Conservation (phyloP, 768 basidiomycete genomes). For the Aureoboletus auriporus region DNA sequence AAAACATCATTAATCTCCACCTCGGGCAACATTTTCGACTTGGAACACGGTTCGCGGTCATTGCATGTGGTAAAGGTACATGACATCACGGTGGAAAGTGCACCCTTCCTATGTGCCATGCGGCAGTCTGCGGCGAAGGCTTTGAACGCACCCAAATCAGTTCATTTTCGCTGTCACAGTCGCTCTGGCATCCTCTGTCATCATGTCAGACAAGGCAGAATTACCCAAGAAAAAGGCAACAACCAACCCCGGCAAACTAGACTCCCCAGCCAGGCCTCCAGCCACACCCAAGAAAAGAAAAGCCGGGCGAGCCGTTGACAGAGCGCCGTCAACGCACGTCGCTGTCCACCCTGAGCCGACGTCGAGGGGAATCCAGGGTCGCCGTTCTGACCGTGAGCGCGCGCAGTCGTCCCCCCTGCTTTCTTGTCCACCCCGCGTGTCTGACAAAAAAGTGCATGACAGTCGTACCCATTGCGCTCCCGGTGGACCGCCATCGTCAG, state of each 20-base stretch:
- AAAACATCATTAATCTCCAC: constrained; percentile 28
- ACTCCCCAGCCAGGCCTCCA: constrained; percentile 13
- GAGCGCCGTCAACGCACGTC: constrained; percentile 11
- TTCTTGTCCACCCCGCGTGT: not conserved
- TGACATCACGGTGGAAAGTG: too few species aligned
- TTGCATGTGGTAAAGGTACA: too few species aligned
- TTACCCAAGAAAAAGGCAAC: constrained; percentile 21
- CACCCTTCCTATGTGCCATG: constrained; percentile 3
- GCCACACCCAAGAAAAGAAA: constrained; percentile 27
- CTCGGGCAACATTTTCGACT: constrained; percentile 3
- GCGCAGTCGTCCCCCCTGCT: not conserved
- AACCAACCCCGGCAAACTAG: constrained; percentile 10
- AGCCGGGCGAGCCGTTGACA: constrained; percentile 12
- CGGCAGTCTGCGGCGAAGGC: constrained; percentile 17
- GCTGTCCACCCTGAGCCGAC: constrained; percentile 11
- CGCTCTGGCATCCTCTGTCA: constrained; percentile 4
- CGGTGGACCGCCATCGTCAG: constrained; percentile 24
- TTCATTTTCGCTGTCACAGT: constrained; percentile 13
- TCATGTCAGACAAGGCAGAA: constrained; percentile 27
- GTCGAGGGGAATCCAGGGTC: constrained; percentile 19
- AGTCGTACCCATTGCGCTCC: constrained; percentile 18
- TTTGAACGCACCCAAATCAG: constrained; percentile 27
- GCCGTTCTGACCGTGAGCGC: constrained; percentile 26
- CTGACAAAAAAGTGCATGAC: constrained; percentile 7
- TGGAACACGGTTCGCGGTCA: not conserved